Evolutionary conservation across 768 basidiomycete species (phyloP), one percentile per base, ranked within the genome.

Genomic region (Russula virescens): DNA sequence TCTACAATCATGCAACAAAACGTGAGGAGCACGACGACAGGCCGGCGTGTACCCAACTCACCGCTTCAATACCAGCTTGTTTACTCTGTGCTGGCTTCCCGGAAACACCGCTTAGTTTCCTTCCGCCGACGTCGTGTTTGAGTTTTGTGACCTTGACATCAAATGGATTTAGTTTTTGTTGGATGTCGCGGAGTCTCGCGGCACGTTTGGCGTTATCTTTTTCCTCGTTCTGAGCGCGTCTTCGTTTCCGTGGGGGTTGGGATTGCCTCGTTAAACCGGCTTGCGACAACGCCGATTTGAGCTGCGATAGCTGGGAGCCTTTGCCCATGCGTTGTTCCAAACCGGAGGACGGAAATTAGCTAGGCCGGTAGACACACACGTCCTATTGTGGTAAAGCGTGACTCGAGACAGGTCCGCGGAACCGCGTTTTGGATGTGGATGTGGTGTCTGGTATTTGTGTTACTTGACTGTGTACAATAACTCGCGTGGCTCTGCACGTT

Each of bases 121-220:
- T 76, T 3, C 95, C 94, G 5, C 91, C 94, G 21, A 97, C 91
- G 74, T 94, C 89, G 72, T 95, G 91, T 77, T 94, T 95, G 46
- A 92, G 80, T 73, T 89, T 92, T 9, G 90, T 95, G 71, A 94
- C 89, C 68, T 94, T 91, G 69, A 87, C 81, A 73, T 99, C 96
- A 73, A 99, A 99, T 21, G 93, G 91, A 76, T 97, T 98, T 70
- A 98, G 79, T 68, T 83, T 84, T 69, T 85, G 82, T 66, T 92
- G 86, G 64, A 98, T 95, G 71, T 89, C 88, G 56, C 84, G 83
- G 46, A 98, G 82, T 69, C 84, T 91, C 7, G 86, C 84, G 0
- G 89, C 83, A 65, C 82, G 85, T 74, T 91, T 92, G 66, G 87
- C 88, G 72, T 88, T 91, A 71, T 92, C 91, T 65, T 85, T 86